Evolutionary conservation across 2,329 filamentous ascomycete species (phyloP).

Genomic region (Orbilia brochopaga): DNA sequence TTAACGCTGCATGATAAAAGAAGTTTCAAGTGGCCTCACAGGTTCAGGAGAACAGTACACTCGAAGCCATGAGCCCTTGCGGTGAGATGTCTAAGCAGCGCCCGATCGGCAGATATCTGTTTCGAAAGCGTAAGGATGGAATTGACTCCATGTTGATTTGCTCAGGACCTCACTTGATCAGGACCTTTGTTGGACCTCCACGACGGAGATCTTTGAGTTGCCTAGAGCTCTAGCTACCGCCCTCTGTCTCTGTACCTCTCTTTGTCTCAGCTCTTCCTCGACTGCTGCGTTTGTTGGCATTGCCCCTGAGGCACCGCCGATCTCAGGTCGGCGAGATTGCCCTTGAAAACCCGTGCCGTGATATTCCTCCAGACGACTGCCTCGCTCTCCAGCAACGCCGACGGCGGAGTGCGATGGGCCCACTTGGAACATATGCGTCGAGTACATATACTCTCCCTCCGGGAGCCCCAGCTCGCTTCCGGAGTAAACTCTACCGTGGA

Average conservation of each 20-base stretch:
- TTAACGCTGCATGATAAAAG: too few relatives aligned
- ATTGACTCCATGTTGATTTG: too few relatives aligned
- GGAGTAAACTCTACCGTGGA: constrained; percentile 8
- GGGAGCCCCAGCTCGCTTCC: background rate
- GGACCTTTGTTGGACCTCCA: background rate
- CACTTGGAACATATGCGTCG: background rate
- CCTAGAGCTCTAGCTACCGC: constrained; percentile 7
- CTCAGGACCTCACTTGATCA: too few relatives aligned
- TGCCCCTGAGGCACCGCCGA: background rate
- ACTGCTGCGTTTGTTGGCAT: too few relatives aligned
- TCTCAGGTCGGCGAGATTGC: background rate
- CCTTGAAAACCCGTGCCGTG: too few relatives aligned
- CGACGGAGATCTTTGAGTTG: background rate
- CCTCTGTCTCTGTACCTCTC: background rate
- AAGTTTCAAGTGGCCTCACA: too few relatives aligned
- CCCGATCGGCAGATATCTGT: too few relatives aligned
- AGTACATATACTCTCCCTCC: background rate
- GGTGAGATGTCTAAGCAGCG: too few relatives aligned
- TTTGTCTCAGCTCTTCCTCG: background rate
- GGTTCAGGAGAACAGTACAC: too few relatives aligned
- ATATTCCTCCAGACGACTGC: background rate
- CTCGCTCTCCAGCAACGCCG: constrained; percentile 6
- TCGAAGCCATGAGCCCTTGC: too few relatives aligned
- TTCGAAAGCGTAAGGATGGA: too few relatives aligned
- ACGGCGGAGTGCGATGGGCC: constrained; percentile 7